Evolutionary conservation across 306 rosid species (phyloP).

Genomic region (Inga oerstediana): DNA sequence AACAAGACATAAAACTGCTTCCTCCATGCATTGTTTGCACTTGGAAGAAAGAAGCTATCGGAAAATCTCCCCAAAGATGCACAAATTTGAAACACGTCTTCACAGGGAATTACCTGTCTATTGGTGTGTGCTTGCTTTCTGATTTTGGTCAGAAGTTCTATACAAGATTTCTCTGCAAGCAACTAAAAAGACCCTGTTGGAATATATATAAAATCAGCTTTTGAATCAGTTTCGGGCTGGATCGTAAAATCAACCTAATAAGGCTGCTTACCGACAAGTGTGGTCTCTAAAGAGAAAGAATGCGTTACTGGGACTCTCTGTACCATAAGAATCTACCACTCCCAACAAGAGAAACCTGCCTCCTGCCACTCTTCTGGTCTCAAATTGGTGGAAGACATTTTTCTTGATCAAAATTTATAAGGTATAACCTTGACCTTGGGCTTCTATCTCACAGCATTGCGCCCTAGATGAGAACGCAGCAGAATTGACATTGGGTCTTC

Average conservation of each 20-base stretch:
- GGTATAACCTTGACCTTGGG: not conserved
- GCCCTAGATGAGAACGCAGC: constrained; percentile 36
- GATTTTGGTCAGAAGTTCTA: not conserved
- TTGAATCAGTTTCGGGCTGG: not conserved
- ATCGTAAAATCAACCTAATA: not conserved
- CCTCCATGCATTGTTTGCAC: not conserved
- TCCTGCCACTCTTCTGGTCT: constrained; percentile 63
- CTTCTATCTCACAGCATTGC: constrained; percentile 34
- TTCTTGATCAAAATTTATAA: constrained; percentile 44
- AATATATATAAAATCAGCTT: no score
- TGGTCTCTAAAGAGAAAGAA: not conserved
- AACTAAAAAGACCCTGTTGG: not conserved
- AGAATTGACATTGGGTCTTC: constrained; percentile 34
- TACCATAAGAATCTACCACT: constrained; percentile 43
- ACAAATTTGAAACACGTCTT: not conserved
- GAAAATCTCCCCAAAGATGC: not conserved
- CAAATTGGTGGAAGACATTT: constrained; percentile 56
- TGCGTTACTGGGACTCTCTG: constrained; percentile 9
- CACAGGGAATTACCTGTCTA: not conserved
- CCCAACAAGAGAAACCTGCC: constrained; percentile 79
- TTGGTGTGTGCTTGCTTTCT: not conserved
- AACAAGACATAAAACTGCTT: not conserved
- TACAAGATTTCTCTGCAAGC: not conserved
- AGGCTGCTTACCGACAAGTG: constrained; percentile 5
- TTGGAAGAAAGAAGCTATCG: not conserved